Evolutionary conservation across 2,329 filamentous ascomycete species (phyloP).

Genomic region (Sporothrix humicola): DNA sequence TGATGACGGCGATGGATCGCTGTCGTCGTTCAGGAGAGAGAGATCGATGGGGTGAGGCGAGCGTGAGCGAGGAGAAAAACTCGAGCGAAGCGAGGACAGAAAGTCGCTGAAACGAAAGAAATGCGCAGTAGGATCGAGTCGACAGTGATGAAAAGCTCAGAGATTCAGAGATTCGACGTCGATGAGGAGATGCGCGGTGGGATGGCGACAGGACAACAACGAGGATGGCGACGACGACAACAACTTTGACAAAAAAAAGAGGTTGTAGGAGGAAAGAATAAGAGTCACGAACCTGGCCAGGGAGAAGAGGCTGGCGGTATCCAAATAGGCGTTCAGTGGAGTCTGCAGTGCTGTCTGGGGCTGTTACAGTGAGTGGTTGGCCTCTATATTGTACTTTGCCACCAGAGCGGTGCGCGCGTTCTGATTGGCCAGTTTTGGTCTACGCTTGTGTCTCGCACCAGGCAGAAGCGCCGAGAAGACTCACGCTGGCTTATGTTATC

Average conservation of each 20-base stretch:
- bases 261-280: constrained; percentile 15
- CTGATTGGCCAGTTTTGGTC: background rate
- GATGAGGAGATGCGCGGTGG: constrained; percentile 4
- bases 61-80: background rate
- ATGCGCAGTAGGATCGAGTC: background rate
- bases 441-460: constrained; percentile 17
- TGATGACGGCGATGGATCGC: background rate
- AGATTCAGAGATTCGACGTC: background rate
- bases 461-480: constrained; percentile 30
- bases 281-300: background rate
- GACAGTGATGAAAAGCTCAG: background rate
- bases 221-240: constrained; percentile 3
- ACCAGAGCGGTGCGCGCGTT: background rate
- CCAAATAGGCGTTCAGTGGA: constrained; percentile 16
- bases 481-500: background rate
- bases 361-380: background rate
- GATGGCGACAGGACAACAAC: background rate
- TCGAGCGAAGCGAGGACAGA: background rate
- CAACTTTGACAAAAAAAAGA: constrained; percentile 8
- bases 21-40: background rate
- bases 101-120: constrained; percentile 24
- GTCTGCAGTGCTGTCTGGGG: too few species aligned
- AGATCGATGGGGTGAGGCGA: constrained; percentile 9
- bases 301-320: constrained; percentile 8
- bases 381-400: background rate